Evolutionary conservation across 139 green algal genomes (phyloP).

Genomic region (Zygnema cylindricum): DNA sequence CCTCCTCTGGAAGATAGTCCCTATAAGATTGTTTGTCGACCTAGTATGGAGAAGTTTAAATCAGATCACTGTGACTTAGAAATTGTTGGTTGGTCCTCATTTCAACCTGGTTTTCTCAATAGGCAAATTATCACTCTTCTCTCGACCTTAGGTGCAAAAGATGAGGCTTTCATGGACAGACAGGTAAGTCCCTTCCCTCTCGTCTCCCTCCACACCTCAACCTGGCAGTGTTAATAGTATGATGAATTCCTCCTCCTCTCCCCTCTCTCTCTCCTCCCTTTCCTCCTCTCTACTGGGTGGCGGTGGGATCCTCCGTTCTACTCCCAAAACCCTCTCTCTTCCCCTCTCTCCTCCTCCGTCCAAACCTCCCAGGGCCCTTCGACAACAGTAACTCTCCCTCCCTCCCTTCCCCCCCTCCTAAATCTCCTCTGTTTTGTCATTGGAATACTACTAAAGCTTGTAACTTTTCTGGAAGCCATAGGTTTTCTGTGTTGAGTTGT

Average conservation of each 20-base stretch:
- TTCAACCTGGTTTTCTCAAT: slow-evolving; percentile 63
- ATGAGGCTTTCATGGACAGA: slow-evolving; percentile 26
- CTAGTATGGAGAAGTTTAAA: slow-evolving; percentile 66
- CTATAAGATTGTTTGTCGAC: slow-evolving; percentile 36
- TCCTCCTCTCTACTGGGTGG: no score
- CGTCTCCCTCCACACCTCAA: no score
- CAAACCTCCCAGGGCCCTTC: no score
- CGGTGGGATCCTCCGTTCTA: no score
- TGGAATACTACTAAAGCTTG: no score
- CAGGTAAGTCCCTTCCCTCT: neutral
- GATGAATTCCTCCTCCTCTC: neutral
- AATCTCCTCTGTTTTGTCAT: no score
- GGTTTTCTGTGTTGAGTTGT: no score
- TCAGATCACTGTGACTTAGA: slow-evolving; percentile 48
- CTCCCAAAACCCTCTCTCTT: no score
- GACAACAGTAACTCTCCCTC: no score
- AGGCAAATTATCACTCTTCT: slow-evolving; percentile 65
- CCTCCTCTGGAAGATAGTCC: neutral
- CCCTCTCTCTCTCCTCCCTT: neutral
- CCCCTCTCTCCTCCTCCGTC: no score
- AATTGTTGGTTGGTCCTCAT: slow-evolving; percentile 41
- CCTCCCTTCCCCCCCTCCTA: no score
- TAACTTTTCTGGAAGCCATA: no score
- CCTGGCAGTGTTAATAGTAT: neutral
- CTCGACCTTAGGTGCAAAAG: neutral